These are phyloP conservation scores for Porogramme epimiltina DNA, from an alignment of 1,284 basidiomycete species.

Conservation along the genomic window DNA sequence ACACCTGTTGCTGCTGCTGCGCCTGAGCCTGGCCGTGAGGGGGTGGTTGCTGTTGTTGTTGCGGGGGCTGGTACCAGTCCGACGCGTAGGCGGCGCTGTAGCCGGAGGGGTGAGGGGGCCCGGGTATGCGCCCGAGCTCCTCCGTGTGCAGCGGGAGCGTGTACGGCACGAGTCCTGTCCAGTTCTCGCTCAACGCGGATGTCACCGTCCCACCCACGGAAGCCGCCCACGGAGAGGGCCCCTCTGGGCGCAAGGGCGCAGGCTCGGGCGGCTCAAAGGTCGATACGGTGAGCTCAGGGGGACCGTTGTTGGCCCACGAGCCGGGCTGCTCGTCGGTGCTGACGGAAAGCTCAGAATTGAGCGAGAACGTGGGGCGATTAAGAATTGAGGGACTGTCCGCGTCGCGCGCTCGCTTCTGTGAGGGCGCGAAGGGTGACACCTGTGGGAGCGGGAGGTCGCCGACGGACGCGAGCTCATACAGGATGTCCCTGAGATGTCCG, in stretches of 20 bases:
- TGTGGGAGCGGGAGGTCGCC: too few species aligned
- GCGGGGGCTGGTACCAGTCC: conserved; percentile 5
- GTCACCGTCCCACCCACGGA: too few species aligned
- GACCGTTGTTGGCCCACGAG: too few species aligned
- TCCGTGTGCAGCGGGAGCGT: neutral
- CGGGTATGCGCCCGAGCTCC: neutral
- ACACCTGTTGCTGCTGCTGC: conserved; percentile 1
- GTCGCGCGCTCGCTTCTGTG: too few species aligned
- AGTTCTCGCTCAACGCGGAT: neutral
- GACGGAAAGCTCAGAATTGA: too few species aligned
- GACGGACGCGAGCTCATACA: neutral
- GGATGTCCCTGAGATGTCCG: neutral
- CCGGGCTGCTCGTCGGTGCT: too few species aligned
- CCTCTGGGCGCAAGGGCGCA: neutral
- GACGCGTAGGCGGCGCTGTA: conserved; percentile 15
- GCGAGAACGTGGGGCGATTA: too few species aligned
- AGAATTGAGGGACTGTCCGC: too few species aligned
- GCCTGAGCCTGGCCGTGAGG: neutral
- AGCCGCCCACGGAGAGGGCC: too few species aligned
- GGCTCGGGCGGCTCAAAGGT: too few species aligned
- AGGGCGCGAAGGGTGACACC: too few species aligned
- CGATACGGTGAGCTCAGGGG: too few species aligned
- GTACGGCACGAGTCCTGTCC: neutral
- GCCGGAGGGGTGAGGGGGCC: conserved; percentile 31
- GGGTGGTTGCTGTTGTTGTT: neutral